Percentiles rank a stretch among this genome's conserved stretches.
phyloP scores from a whole-genome alignment of 768 basidiomycete genomes.

The Naganishia vishniacii region DNA sequence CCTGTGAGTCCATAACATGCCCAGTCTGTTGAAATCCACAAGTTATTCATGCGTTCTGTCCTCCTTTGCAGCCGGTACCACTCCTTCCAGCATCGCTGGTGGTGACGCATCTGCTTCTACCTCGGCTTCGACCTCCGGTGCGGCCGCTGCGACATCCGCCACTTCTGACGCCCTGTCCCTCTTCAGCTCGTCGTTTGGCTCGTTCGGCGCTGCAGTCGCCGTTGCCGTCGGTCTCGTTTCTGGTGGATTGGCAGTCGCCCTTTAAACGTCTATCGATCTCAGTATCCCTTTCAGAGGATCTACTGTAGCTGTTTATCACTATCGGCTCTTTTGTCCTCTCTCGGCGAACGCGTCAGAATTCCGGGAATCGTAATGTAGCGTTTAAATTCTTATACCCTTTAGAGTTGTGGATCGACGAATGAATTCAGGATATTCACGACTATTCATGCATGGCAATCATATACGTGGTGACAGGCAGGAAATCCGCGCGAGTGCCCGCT shows the following conservation, averaged over 20 bases:
- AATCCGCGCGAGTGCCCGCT: too few species aligned
- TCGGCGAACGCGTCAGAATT: too few species aligned
- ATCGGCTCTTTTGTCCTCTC: too few species aligned
- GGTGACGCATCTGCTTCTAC: conserved; percentile 24
- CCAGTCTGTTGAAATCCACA: background rate
- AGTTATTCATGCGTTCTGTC: background rate
- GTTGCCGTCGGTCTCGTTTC: conserved; percentile 26
- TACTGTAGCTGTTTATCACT: conserved; percentile 3
- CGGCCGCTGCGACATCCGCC: conserved; percentile 20
- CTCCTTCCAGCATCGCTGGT: conserved; percentile 12
- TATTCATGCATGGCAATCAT: too few species aligned
- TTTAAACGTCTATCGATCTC: background rate
- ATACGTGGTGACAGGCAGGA: too few species aligned
- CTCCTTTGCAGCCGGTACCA: background rate
- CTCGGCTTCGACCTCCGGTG: conserved; percentile 25
- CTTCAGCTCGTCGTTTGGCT: conserved; percentile 15
- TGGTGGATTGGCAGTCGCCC: conserved; percentile 4
- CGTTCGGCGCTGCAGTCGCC: conserved; percentile 19
- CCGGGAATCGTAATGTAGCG: background rate
- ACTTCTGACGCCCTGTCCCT: conserved; percentile 17
- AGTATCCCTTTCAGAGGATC: too few species aligned
- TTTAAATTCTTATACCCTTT: background rate
- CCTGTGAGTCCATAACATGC: conserved; percentile 31
- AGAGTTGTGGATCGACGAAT: too few species aligned
- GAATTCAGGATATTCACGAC: too few species aligned